These are phyloP conservation scores for Canariomyces notabilis DNA, from an alignment of 2,329 filamentous ascomycete genomes.

Conservation along the genomic window DNA sequence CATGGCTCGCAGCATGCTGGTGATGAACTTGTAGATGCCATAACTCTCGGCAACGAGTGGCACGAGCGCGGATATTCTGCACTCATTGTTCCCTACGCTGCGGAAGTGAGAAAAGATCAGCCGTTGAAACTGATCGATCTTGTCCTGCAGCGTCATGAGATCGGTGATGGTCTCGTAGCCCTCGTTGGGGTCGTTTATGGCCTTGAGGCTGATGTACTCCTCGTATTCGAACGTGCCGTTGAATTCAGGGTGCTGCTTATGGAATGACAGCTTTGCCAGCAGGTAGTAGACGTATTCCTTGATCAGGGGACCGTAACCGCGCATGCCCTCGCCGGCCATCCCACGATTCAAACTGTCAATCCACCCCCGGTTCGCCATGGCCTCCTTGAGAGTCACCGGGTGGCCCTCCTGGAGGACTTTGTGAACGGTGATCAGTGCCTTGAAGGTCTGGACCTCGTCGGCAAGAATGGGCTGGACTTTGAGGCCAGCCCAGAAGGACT, in stretches of 20 bases:
- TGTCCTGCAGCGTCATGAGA: slow-evolving; percentile 93
- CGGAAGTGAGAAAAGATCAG: slow-evolving; percentile 97
- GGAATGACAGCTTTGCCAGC: slow-evolving; percentile 91
- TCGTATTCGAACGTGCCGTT: slow-evolving; percentile 99
- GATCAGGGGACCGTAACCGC: slow-evolving; percentile 88
- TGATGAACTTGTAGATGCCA: slow-evolving; percentile 99
- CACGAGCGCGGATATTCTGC: slow-evolving; percentile 87
- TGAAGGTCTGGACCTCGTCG: slow-evolving; percentile 98
- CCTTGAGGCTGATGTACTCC: slow-evolving; percentile 96
- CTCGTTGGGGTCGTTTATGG: slow-evolving; percentile 97
- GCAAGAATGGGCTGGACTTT: slow-evolving; percentile 99
- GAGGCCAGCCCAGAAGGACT: slow-evolving; percentile 95
- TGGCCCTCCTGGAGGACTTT: slow-evolving; percentile 97
- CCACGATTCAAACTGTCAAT: slow-evolving; percentile 87
- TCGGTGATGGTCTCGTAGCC: slow-evolving; percentile 96
- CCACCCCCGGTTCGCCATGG: slow-evolving; percentile 83
- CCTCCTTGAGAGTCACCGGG: slow-evolving; percentile 79
- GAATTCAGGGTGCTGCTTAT: slow-evolving; percentile 94
- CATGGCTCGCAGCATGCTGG: slow-evolving; percentile 98
- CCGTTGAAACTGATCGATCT: slow-evolving; percentile 98
- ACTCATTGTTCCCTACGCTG: slow-evolving; percentile 88
- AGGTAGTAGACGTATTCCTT: slow-evolving; percentile 96
- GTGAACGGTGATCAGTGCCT: slow-evolving; percentile 93
- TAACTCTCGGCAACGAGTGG: slow-evolving; percentile 96
- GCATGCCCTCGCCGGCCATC: slow-evolving; percentile 74